These are phyloP conservation scores for Boletus rubescentipes DNA, from an alignment of 768 basidiomycete species.

Conservation along the genomic window DNA sequence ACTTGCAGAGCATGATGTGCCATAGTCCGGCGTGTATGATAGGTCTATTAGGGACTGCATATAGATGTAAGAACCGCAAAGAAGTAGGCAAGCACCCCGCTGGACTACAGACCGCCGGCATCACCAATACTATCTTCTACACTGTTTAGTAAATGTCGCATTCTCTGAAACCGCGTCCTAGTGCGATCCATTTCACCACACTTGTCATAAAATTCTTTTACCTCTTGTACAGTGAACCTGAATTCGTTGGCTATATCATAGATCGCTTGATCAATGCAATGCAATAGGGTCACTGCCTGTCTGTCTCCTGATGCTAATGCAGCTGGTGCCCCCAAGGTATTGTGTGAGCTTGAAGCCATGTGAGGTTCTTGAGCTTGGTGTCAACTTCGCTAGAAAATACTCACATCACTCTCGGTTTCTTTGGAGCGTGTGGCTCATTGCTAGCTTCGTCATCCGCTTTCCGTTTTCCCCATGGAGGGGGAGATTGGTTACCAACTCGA, in stretches of 20 bases:
- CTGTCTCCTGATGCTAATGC: conserved; percentile 2
- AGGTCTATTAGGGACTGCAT: background rate
- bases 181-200: conserved; percentile 72
- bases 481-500: conserved; percentile 58
- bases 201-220: conserved; percentile 74
- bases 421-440: conserved; percentile 31
- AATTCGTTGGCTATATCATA: conserved; percentile 65
- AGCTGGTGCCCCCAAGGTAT: conserved; percentile 4
- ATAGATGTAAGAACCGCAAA: background rate
- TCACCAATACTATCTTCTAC: conserved; percentile 21
- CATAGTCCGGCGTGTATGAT: conserved; percentile 14
- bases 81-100: background rate
- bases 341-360: conserved; percentile 1
- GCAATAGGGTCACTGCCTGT: conserved; percentile 34
- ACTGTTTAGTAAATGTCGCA: conserved; percentile 50
- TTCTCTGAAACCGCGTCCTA: conserved; percentile 59
- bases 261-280: conserved; percentile 67
- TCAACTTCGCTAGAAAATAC: conserved; percentile 12
- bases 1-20: conserved; percentile 60
- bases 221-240: conserved; percentile 73
- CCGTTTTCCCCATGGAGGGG: conserved; percentile 70
- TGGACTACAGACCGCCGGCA: conserved; percentile 5
- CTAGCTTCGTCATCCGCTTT: conserved; percentile 42
- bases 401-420: conserved; percentile 46
- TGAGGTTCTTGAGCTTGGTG: conserved; percentile 1